Conservation (phyloP, 1,284 basidiomycete genomes). For the Cutaneotrichosporon cutaneum region DNA sequence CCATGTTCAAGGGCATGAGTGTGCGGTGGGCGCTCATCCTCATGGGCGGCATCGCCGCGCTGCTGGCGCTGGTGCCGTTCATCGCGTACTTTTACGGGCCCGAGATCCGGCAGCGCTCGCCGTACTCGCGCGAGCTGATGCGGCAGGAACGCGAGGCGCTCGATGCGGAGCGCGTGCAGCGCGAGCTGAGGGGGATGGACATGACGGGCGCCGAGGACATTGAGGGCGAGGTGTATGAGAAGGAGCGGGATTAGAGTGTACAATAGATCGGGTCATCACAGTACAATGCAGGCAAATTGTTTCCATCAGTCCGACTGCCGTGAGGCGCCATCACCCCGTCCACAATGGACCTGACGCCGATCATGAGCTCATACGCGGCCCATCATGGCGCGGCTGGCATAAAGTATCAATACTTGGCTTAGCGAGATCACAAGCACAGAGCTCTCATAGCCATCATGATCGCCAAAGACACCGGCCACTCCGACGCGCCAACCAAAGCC, state of each 20-base stretch:
- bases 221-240: slow-evolving; percentile 20
- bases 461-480: too few species aligned
- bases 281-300: too few species aligned
- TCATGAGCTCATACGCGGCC: too few species aligned
- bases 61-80: slow-evolving; percentile 44
- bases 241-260: not conserved
- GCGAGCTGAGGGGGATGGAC: slow-evolving; percentile 18
- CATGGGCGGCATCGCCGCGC: slow-evolving; percentile 21
- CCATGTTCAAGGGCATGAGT: slow-evolving; percentile 23
- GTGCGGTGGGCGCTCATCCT: slow-evolving; percentile 22
- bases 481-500: too few species aligned
- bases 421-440: too few species aligned
- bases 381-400: too few species aligned
- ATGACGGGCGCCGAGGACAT: slow-evolving; percentile 17
- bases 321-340: too few species aligned
- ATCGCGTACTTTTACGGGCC: slow-evolving; percentile 44
- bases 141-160: slow-evolving; percentile 40
- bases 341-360: too few species aligned
- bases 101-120: slow-evolving; percentile 37
- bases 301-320: too few species aligned
- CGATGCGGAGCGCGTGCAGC: slow-evolving; percentile 29
- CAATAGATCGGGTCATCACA: not conserved
- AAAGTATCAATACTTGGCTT: too few species aligned
- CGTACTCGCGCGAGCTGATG: slow-evolving; percentile 44
- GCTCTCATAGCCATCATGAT: too few species aligned